Conservation (phyloP, 345 rosid genomes). For the Eucalyptus viminalis region DNA sequence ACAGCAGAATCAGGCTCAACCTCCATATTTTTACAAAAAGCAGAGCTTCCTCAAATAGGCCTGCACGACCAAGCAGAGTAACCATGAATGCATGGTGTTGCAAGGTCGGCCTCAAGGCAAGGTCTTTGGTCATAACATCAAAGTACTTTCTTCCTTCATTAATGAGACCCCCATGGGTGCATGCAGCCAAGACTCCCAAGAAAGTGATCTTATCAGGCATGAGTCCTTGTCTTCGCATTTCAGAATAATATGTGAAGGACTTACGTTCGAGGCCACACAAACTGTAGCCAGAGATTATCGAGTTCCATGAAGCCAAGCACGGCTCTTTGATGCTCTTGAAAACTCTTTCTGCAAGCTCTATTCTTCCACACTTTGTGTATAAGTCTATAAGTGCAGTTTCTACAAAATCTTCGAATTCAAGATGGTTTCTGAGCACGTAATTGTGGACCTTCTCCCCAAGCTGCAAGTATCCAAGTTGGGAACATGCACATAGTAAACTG, state of each 20-base stretch:
- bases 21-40: slow-evolving; percentile 29
- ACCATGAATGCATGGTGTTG: slow-evolving; percentile 75
- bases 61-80: slow-evolving; percentile 51
- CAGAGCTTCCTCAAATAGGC: slow-evolving; percentile 54
- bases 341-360: slow-evolving; percentile 39
- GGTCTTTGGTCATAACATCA: slow-evolving; percentile 41
- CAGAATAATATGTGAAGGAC: slow-evolving; percentile 35
- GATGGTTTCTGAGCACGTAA: slow-evolving; percentile 35
- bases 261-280: slow-evolving; percentile 41
- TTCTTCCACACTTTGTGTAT: slow-evolving; percentile 73
- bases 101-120: slow-evolving; percentile 35
- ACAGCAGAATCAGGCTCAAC: slow-evolving; percentile 60
- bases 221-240: slow-evolving; percentile 31
- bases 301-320: slow-evolving; percentile 66
- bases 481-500: slow-evolving; percentile 59
- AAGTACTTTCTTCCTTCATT: slow-evolving; percentile 54
- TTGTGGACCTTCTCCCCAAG: slow-evolving; percentile 53
- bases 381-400: slow-evolving; percentile 73
- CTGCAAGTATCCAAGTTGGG: slow-evolving; percentile 50
- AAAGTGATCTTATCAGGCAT: slow-evolving; percentile 73
- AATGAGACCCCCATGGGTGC: slow-evolving; percentile 57
- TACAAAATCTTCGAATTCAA: slow-evolving; percentile 50
- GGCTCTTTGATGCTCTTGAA: slow-evolving; percentile 37
- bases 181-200: slow-evolving; percentile 65
- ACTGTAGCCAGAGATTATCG: slow-evolving; percentile 68